Base-by-base conservation (phyloP, 139 green algal genomes). In the Picochlorum sp. region DNA sequence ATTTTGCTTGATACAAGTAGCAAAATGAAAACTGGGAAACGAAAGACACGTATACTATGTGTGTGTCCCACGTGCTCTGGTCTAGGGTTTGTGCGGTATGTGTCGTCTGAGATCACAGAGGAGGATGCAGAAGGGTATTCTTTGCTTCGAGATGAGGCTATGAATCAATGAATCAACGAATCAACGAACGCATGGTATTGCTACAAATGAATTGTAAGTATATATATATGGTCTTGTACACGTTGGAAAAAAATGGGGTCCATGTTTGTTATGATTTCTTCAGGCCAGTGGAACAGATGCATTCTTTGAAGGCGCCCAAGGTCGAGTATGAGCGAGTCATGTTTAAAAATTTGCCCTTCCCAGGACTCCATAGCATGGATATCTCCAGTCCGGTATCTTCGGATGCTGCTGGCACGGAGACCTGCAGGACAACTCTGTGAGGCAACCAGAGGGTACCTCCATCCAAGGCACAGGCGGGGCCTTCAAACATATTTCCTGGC, bases 401-500 rank as follows among this genome's bases (percentile, higher is more conserved):
- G 4, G 24, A 26, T 32, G 30, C 21, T 64, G 49, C 60, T 63
- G 47, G 47, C 45, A 16, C 4, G 37, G 34, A 20, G n/a, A 75
- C 26, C 41, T 75, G 61, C 50, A 75, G 45, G 13, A 49, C 49
- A 24, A 49, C 51, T 32, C 14, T 52, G 51, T 75, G 69, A 5
- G 69, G 69, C 41, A 75, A 45, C 41, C 50, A 61, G 51, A 75
- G 62, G 41, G 66, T 45, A 16, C 61, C 69, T 44, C 62, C 62
- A 24, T 58, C 51, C 38, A 56, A 26, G 21, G 34, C 52, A 21
- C 49, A 62, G 16, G 59, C 18, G 0, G 13, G 28, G 8, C 16
- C 49, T 14, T 28, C 41, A 52, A 45, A 45, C 16, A 34, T 16
- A 45, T 34, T 26, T 59, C n/a, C 21, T 20, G 15, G 10, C 13